phyloP scores from a whole-genome alignment of 176 grass and related monocot species.

The Saccharum spontaneum region DNA sequence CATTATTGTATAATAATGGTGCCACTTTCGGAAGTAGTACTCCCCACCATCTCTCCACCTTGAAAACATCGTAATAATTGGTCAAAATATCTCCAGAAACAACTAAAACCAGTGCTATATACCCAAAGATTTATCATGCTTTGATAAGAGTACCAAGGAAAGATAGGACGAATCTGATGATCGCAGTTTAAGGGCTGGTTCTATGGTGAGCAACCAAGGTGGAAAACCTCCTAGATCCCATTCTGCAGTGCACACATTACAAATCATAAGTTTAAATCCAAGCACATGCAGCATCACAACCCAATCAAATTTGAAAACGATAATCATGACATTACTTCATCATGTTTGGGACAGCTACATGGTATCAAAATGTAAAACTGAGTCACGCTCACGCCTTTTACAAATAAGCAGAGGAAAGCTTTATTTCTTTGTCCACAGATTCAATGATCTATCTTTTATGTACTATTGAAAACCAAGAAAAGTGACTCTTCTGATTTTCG shows the following conservation, averaged over 20 bases:
- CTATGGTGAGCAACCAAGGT: constrained; percentile 84
- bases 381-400: background rate
- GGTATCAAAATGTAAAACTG: background rate
- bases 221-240: constrained; percentile 98
- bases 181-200: constrained; percentile 78
- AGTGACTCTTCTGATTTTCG: background rate
- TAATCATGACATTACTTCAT: constrained; percentile 18
- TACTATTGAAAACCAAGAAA: background rate
- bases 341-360: background rate
- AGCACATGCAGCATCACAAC: constrained; percentile 3
- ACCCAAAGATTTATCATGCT: background rate
- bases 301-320: background rate
- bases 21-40: constrained; percentile 73
- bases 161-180: constrained; percentile 84
- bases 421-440: background rate
- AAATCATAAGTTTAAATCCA: background rate
- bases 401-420: background rate
- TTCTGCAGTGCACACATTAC: constrained; percentile 54
- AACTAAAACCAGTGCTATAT: constrained; percentile 20
- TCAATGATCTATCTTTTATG: background rate
- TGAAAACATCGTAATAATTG: constrained; percentile 28
- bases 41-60: constrained; percentile 96
- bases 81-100: constrained; percentile 32
- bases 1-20: constrained; percentile 77
- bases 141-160: constrained; percentile 62